These are phyloP conservation scores for Aspergillus sp. DNA, from an alignment of 2,329 filamentous ascomycete genomes.

Conservation along the genomic window DNA sequence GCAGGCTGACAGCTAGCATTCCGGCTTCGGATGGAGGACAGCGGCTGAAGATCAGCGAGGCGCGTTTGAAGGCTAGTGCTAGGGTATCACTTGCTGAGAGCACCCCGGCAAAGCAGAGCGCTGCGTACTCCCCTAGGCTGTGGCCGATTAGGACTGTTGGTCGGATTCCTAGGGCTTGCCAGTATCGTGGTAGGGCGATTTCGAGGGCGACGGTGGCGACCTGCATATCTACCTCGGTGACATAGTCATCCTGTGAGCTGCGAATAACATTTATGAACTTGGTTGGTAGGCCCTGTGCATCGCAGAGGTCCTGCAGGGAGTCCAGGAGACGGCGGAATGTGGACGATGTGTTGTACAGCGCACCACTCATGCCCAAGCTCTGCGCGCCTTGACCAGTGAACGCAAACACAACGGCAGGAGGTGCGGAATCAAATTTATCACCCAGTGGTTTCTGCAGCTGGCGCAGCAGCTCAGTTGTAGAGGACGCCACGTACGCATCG, in stretches of 20 bases:
- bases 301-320: conserved; percentile 21
- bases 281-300: conserved; percentile 24
- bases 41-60: conserved; percentile 56
- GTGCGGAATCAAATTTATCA: not conserved
- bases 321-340: conserved; percentile 23
- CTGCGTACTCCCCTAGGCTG: conserved; percentile 41
- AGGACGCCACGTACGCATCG: not conserved
- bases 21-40: conserved; percentile 25
- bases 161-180: conserved; percentile 28
- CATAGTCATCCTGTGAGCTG: not conserved
- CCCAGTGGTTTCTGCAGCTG: not conserved
- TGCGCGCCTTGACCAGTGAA: conserved; percentile 6
- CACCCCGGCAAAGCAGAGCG: conserved; percentile 33
- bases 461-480: not conserved
- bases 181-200: conserved; percentile 39
- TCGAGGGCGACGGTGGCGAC: conserved; percentile 38
- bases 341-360: conserved; percentile 28
- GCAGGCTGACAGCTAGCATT: conserved; percentile 59
- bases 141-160: conserved; percentile 56
- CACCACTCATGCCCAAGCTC: conserved; percentile 20
- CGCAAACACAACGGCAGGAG: not conserved
- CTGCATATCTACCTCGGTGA: conserved; percentile 29
- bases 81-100: conserved; percentile 43
- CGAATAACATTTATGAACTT: conserved; percentile 22
- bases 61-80: conserved; percentile 68